phyloP scores from a whole-genome alignment of 2,329 filamentous ascomycete species.

The Geosmithia morbida region DNA sequence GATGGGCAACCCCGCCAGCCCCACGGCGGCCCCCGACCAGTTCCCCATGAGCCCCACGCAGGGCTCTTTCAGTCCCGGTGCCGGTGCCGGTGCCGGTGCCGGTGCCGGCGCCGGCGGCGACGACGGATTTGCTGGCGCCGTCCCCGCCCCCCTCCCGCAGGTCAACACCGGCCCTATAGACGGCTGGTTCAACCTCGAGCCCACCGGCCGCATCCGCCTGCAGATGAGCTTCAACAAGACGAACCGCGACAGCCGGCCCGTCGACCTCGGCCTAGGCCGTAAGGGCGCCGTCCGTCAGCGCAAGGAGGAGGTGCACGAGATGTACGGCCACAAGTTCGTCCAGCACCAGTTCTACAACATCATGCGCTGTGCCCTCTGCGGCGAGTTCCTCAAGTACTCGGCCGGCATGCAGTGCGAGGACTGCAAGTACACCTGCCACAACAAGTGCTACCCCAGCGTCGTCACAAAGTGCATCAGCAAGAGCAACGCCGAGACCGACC shows the following conservation, averaged over 20 bases:
- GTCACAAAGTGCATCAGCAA: slow-evolving; percentile 99
- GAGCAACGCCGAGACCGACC: slow-evolving; percentile 94
- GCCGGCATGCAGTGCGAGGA: slow-evolving; percentile 98
- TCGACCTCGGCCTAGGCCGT: slow-evolving; percentile 82
- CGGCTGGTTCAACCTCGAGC: slow-evolving; percentile 94
- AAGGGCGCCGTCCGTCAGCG: slow-evolving; percentile 94
- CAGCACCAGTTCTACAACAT: slow-evolving; percentile 99
- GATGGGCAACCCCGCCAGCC: slow-evolving; percentile 52
- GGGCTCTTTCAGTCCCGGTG: slow-evolving; percentile 10
- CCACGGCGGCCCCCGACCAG: slow-evolving; percentile 21
- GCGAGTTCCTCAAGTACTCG: slow-evolving; percentile 96
- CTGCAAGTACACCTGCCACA: slow-evolving; percentile 99
- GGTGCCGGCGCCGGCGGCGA: slow-evolving; percentile 8
- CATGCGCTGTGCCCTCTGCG: slow-evolving; percentile 96
- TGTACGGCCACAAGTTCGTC: slow-evolving; percentile 98
- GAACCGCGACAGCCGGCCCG: slow-evolving; percentile 64
- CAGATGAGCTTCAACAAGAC: slow-evolving; percentile 88
- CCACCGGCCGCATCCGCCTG: slow-evolving; percentile 81
- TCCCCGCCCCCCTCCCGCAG: slow-evolving; percentile 29
- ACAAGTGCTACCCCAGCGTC: slow-evolving; percentile 90
- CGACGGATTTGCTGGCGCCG: slow-evolving; percentile 21
- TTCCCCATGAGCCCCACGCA: neutral
- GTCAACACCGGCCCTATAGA: slow-evolving; percentile 55
- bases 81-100: slow-evolving; percentile 5
- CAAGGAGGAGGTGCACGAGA: slow-evolving; percentile 96